phyloP scores from a whole-genome alignment of 768 basidiomycete species.

The Dictyophora rubrovolvata region DNA sequence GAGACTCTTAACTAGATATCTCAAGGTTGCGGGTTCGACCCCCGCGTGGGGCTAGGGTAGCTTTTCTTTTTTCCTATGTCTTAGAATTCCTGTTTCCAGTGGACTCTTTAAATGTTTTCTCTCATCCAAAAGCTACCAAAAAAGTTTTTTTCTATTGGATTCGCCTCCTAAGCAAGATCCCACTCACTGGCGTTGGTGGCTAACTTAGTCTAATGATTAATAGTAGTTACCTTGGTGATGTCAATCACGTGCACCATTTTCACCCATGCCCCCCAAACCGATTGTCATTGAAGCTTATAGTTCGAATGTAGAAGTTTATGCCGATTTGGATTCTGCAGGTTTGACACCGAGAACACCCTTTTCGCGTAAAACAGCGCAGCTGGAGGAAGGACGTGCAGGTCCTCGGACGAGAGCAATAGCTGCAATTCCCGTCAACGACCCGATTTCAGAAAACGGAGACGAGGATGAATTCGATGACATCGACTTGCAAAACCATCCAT shows the following conservation, averaged over 20 bases:
- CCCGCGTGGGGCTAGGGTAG: not conserved
- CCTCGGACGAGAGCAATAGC: not conserved
- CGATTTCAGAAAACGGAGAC: conserved; percentile 29
- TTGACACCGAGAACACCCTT: conserved; percentile 54
- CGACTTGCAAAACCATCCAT: conserved; percentile 6
- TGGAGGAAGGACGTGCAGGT: conserved; percentile 33
- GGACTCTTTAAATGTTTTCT: too few relatives aligned
- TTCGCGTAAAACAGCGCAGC: conserved; percentile 41
- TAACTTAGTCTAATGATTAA: too few relatives aligned
- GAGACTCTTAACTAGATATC: conserved; percentile 3
- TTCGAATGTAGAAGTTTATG: conserved; percentile 3
- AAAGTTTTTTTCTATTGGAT: too few relatives aligned
- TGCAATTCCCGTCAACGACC: not conserved
- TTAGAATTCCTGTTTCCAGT: not conserved
- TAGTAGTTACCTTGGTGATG: too few relatives aligned
- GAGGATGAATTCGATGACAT: conserved; percentile 31
- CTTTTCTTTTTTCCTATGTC: not conserved
- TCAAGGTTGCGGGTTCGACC: conserved; percentile 3
- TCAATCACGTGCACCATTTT: not conserved
- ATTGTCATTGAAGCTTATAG: not conserved
- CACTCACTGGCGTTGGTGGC: too few relatives aligned
- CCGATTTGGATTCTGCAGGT: conserved; percentile 4
- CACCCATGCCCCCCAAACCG: conserved; percentile 6
- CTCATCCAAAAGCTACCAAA: too few relatives aligned
- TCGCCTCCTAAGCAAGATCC: too few relatives aligned